These are phyloP conservation scores for Stentor roeselii DNA, from an alignment of 73 alveolate genomes.

Conservation along the genomic window DNA sequence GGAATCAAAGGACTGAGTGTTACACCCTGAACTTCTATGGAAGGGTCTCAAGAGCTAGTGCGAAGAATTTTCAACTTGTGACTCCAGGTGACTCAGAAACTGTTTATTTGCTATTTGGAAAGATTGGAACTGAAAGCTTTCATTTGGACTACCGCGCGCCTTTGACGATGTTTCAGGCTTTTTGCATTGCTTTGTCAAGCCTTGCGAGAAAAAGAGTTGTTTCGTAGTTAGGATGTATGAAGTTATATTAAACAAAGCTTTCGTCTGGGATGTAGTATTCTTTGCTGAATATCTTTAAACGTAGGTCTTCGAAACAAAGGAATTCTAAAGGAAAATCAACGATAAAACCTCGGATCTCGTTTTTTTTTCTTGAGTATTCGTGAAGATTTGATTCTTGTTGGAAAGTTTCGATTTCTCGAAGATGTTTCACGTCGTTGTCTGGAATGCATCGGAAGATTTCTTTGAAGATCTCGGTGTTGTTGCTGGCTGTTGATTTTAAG, in stretches of 20 bases:
- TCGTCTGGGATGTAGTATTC: conserved; percentile 40
- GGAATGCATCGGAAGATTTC: conserved; percentile 83
- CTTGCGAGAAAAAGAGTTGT: conserved; percentile 31
- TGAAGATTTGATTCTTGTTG: conserved; percentile 21
- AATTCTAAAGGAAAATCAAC: conserved; percentile 49
- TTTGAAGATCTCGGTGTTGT: conserved; percentile 65
- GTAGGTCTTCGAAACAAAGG: conserved; percentile 34
- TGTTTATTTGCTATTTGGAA: conserved; percentile 21
- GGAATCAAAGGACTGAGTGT: conserved; percentile 25
- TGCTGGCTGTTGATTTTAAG: conserved; percentile 56
- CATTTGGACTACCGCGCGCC: conserved; percentile 26
- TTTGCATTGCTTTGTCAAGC: conserved; percentile 22
- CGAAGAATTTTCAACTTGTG: conserved; percentile 23
- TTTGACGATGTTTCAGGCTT: conserved; percentile 23
- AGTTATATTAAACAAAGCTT: conserved; percentile 37
- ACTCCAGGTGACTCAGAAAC: conserved; percentile 25
- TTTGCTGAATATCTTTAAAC: conserved; percentile 28
- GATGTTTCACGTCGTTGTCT: conserved; percentile 51
- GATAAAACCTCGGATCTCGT: conserved; percentile 31
- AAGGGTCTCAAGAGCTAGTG: conserved; percentile 30
- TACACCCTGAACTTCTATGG: conserved; percentile 30
- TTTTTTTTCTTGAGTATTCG: conserved; percentile 11
- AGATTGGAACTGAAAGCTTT: background rate
- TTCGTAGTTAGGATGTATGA: background rate
- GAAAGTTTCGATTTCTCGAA: conserved; percentile 38